These are phyloP conservation scores for Candida boidinii DNA, from an alignment of 805 yeast species.

Conservation along the genomic window DNA sequence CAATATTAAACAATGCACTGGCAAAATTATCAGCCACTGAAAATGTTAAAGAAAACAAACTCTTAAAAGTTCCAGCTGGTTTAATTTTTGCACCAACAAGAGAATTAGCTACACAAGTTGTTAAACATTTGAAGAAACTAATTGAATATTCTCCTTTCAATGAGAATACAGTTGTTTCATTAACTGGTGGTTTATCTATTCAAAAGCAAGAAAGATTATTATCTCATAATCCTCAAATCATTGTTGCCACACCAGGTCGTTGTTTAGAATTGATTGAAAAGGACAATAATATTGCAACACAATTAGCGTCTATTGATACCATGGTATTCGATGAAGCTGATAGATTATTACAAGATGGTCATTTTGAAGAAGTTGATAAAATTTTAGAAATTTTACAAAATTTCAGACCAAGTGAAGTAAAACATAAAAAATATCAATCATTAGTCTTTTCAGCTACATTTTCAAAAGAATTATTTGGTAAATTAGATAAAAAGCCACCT, in stretches of 20 bases:
- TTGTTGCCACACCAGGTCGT: constrained; percentile 96
- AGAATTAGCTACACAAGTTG: constrained; percentile 92
- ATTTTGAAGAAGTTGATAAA: constrained; percentile 85
- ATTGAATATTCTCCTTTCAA: constrained; percentile 32
- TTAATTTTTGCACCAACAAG: constrained; percentile 91
- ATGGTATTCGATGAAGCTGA: constrained; percentile 93
- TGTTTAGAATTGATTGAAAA: constrained; percentile 74
- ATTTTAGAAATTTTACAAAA: constrained; percentile 57
- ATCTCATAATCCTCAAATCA: constrained; percentile 62
- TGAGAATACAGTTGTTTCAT: constrained; percentile 53
- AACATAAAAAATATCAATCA: constrained; percentile 57
- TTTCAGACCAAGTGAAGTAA: constrained; percentile 32
- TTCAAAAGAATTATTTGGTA: constrained; percentile 71
- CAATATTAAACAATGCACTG: constrained; percentile 66
- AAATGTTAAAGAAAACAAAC: constrained; percentile 14
- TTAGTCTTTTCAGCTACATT: constrained; percentile 95
- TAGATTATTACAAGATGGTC: constrained; percentile 89
- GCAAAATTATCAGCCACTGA: constrained; percentile 9
- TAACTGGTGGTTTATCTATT: constrained; percentile 93
- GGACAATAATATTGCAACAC: constrained; percentile 32
- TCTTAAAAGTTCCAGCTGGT: no score
- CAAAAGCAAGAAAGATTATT: constrained; percentile 86
- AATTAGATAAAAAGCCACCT: constrained; percentile 41
- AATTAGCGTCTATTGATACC: constrained; percentile 38
- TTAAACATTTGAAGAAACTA: constrained; percentile 59